These are phyloP conservation scores for Phalaenopsis hybrid DNA, from an alignment of 116 monocot genomes.

Conservation along the genomic window DNA sequence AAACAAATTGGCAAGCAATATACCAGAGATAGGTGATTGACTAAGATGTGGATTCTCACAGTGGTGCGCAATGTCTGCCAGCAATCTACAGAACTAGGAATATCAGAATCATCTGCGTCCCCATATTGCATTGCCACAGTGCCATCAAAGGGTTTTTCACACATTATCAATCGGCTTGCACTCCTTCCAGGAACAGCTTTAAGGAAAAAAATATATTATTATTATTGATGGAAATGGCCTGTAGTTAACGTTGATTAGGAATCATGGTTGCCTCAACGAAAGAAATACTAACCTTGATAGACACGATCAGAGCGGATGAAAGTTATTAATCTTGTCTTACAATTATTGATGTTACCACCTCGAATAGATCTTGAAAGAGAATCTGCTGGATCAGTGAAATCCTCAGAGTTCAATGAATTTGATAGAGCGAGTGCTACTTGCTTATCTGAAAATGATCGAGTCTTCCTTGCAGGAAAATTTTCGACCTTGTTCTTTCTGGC, in stretches of 20 bases:
- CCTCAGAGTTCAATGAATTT: conserved; percentile 32
- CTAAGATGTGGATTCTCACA: conserved; percentile 33
- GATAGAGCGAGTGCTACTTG: conserved; percentile 29
- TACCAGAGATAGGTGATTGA: neutral
- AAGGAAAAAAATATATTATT: conserved; percentile 1
- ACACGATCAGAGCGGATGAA: conserved; percentile 30
- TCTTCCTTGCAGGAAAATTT: conserved; percentile 36
- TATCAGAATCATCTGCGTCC: conserved; percentile 48
- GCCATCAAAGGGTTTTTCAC: conserved; percentile 59
- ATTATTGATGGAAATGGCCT: neutral
- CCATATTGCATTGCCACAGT: conserved; percentile 72
- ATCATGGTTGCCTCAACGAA: neutral
- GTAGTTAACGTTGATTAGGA: conserved; percentile 6
- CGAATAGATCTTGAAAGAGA: conserved; percentile 74
- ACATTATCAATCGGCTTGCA: conserved; percentile 34
- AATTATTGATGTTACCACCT: conserved; percentile 59
- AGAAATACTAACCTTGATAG: conserved; percentile 51
- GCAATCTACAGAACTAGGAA: conserved; percentile 29
- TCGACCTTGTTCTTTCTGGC: conserved; percentile 65
- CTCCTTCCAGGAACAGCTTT: conserved; percentile 14
- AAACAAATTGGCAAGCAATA: neutral
- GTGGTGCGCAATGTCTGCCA: conserved; percentile 52
- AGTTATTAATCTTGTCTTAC: conserved; percentile 45
- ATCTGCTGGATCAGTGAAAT: conserved; percentile 37
- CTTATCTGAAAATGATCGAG: conserved; percentile 17